Evolutionary conservation across 129 eudicot genomes (phyloP).

Genomic region (Pulicaria dysenterica): DNA sequence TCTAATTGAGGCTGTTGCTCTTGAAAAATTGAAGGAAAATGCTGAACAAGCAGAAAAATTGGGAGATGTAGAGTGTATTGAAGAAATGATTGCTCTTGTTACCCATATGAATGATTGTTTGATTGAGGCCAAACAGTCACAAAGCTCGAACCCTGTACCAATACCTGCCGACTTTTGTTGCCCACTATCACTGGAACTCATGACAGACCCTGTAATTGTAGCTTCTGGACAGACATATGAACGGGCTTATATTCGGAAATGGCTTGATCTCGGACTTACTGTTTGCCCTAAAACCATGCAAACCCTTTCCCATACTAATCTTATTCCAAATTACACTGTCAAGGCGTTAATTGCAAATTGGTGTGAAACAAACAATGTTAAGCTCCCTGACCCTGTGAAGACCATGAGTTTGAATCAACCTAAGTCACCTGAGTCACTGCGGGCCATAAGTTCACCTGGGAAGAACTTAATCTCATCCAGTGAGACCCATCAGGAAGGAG

Average conservation of each 20-base stretch:
- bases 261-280: conserved; percentile 96
- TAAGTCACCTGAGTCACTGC: conserved; percentile 51
- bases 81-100: conserved; percentile 71
- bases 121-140: conserved; percentile 65
- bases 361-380: conserved; percentile 80
- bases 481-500: conserved; percentile 45
- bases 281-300: conserved; percentile 98
- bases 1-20: conserved; percentile 94
- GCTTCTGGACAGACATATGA: conserved; percentile 97
- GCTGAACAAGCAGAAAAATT: conserved; percentile 89
- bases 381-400: conserved; percentile 83
- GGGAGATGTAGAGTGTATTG: conserved; percentile 72
- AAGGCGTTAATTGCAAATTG: conserved; percentile 91
- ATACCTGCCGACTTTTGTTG: conserved; percentile 96
- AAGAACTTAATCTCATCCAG: conserved; percentile 45
- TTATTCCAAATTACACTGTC: conserved; percentile 94
- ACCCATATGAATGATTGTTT: conserved; percentile 76
- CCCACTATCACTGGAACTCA: conserved; percentile 93
- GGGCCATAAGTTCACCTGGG: conserved; percentile 47
- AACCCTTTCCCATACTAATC: conserved; percentile 77
- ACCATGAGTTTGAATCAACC: conserved; percentile 49
- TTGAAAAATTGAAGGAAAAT: conserved; percentile 86
- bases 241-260: conserved; percentile 74
- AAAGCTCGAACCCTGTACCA: conserved; percentile 58
- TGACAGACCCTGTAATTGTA: conserved; percentile 98